phyloP scores from a whole-genome alignment of 768 basidiomycete species.

The Phanerochaete carnosa region DNA sequence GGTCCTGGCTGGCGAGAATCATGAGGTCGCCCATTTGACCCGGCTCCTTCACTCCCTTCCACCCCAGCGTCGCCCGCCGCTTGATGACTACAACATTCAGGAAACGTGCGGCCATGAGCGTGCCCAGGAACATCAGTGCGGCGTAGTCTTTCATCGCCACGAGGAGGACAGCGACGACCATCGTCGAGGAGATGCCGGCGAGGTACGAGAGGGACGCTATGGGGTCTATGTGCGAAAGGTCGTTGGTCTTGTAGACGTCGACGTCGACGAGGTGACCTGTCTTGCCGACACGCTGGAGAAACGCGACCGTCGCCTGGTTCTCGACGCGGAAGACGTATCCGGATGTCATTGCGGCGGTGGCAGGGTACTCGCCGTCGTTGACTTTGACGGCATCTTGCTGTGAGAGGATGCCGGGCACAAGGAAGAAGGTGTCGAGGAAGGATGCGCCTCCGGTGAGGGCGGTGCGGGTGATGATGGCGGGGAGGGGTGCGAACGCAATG shows the following conservation, averaged over 20 bases:
- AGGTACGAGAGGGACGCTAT: neutral
- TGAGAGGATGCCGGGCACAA: neutral
- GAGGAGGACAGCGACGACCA: neutral
- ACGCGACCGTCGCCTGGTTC: slow-evolving; percentile 10
- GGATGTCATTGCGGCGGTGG: slow-evolving; percentile 7
- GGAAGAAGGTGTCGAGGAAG: neutral
- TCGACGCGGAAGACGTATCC: slow-evolving; percentile 14
- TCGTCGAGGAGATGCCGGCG: neutral
- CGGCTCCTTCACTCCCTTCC: neutral
- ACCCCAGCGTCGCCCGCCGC: neutral
- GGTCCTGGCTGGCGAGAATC: slow-evolving; percentile 11
- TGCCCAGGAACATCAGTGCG: neutral
- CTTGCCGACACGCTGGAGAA: slow-evolving; percentile 5
- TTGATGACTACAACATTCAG: slow-evolving; percentile 9
- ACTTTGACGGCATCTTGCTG: neutral
- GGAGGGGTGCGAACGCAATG: neutral
- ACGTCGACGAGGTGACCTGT: slow-evolving; percentile 6
- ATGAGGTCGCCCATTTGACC: neutral
- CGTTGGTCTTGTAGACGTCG: neutral
- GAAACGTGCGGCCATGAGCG: slow-evolving; percentile 6
- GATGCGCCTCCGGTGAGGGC: neutral
- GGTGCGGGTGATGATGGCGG: neutral
- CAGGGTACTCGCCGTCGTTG: slow-evolving; percentile 5
- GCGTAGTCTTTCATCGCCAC: neutral
- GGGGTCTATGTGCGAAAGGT: neutral